phyloP scores from a whole-genome alignment of 2,329 filamentous ascomycete species.

The Arthrinium phaeospermum region DNA sequence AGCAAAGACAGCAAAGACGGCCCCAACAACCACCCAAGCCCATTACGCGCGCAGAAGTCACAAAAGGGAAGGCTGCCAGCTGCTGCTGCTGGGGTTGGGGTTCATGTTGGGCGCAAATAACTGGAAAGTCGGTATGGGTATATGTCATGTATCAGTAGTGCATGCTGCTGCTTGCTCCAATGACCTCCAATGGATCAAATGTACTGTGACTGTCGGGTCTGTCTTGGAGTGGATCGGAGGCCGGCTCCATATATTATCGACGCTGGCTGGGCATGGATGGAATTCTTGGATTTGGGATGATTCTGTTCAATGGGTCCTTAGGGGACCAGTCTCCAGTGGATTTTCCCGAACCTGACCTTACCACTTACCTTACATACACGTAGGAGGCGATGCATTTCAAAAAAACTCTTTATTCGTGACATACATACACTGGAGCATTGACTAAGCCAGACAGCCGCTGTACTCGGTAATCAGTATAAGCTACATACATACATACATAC shows the following conservation, averaged over 20 bases:
- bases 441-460: background rate
- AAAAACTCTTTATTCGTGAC: conserved; percentile 13
- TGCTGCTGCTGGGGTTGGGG: background rate
- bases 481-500: too few species aligned
- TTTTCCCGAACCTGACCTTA: background rate
- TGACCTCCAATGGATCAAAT: background rate
- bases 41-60: conserved; percentile 14
- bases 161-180: background rate
- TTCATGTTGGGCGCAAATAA: background rate
- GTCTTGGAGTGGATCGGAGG: background rate
- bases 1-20: background rate
- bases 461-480: background rate
- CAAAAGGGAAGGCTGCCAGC: background rate
- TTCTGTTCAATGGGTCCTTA: background rate
- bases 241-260: conserved; percentile 7
- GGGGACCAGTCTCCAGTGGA: conserved; percentile 4
- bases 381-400: conserved; percentile 2
- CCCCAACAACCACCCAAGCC: background rate
- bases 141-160: background rate
- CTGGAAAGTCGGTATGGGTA: background rate
- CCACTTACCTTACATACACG: background rate
- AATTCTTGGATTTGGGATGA: conserved; percentile 14
- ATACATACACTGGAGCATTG: conserved; percentile 1
- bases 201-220: background rate
- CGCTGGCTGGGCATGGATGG: conserved; percentile 1